Conservation (phyloP, 2,329 filamentous ascomycete species). For the Bipolaris bicolor region DNA sequence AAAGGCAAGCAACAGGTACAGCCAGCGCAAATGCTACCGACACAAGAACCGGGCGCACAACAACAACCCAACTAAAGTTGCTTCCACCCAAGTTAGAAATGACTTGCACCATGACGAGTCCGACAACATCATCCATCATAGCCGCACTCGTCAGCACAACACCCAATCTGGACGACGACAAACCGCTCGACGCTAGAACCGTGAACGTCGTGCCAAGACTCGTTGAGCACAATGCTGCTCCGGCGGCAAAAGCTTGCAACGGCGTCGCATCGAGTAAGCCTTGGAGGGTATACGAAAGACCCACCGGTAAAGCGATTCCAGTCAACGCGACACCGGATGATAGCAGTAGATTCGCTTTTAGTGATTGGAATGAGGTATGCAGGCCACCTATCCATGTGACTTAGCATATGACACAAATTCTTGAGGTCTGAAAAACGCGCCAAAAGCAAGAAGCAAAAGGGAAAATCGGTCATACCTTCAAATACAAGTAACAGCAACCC, state of each 20-base stretch:
- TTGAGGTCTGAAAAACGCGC: too few species aligned
- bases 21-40: conserved; percentile 60
- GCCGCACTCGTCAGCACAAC: conserved; percentile 73
- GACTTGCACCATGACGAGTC: conserved; percentile 77
- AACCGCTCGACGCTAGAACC: conserved; percentile 65
- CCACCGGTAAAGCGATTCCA: conserved; percentile 69
- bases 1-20: conserved; percentile 57
- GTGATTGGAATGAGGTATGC: conserved; percentile 58
- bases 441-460: not conserved
- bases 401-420: not conserved
- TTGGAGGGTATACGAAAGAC: conserved; percentile 66
- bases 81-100: conserved; percentile 67
- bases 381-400: conserved; percentile 60
- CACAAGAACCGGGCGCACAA: conserved; percentile 60
- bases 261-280: conserved; percentile 58
- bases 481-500: conserved; percentile 75
- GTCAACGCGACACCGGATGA: conserved; percentile 69
- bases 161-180: conserved; percentile 62
- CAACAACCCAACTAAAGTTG: conserved; percentile 49
- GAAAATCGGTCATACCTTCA: conserved; percentile 58
- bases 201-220: conserved; percentile 75
- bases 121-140: conserved; percentile 82
- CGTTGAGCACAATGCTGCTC: conserved; percentile 75
- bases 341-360: conserved; percentile 66
- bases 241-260: conserved; percentile 72